Evolutionary conservation across 2,329 filamentous ascomycete species (phyloP).

Genomic region (Trichocomaceae sp.): DNA sequence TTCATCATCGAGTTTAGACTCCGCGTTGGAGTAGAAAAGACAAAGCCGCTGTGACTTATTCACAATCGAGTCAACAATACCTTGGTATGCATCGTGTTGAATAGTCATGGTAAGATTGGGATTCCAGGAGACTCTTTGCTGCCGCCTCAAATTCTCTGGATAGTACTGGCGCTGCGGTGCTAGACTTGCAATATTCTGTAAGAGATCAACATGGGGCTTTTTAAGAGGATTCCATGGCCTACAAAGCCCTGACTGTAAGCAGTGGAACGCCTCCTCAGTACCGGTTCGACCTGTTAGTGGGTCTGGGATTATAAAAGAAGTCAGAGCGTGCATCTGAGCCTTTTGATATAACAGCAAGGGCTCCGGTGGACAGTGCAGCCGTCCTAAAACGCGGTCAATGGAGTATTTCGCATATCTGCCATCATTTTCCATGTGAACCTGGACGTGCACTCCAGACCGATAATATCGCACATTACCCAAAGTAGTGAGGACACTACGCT

Average conservation of each 20-base stretch:
- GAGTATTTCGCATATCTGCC: slow-evolving; percentile 45
- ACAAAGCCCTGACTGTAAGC: slow-evolving; percentile 45
- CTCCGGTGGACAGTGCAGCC: slow-evolving; percentile 53
- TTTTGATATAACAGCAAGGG: slow-evolving; percentile 51
- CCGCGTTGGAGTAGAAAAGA: background rate
- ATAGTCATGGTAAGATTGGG: slow-evolving; percentile 30
- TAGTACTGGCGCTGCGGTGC: slow-evolving; percentile 40
- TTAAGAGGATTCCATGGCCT: slow-evolving; percentile 44
- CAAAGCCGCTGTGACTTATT: background rate
- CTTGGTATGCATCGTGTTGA: slow-evolving; percentile 33
- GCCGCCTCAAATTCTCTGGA: slow-evolving; percentile 32
- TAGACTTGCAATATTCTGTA: slow-evolving; percentile 28
- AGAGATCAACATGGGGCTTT: slow-evolving; percentile 1
- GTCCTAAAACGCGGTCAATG: slow-evolving; percentile 50
- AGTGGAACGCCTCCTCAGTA: slow-evolving; percentile 52
- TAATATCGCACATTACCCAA: slow-evolving; percentile 33
- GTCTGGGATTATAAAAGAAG: slow-evolving; percentile 54
- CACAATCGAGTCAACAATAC: slow-evolving; percentile 23
- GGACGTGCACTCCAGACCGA: slow-evolving; percentile 38
- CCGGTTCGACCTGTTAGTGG: slow-evolving; percentile 54
- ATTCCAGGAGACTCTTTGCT: slow-evolving; percentile 44
- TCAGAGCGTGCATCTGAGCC: slow-evolving; percentile 54
- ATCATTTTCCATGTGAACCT: slow-evolving; percentile 30
- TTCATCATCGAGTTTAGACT: background rate
- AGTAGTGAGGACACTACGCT: slow-evolving; percentile 51